Evolutionary conservation across 305 asterid species (phyloP).

Genomic region (Ilex paraguariensis): DNA sequence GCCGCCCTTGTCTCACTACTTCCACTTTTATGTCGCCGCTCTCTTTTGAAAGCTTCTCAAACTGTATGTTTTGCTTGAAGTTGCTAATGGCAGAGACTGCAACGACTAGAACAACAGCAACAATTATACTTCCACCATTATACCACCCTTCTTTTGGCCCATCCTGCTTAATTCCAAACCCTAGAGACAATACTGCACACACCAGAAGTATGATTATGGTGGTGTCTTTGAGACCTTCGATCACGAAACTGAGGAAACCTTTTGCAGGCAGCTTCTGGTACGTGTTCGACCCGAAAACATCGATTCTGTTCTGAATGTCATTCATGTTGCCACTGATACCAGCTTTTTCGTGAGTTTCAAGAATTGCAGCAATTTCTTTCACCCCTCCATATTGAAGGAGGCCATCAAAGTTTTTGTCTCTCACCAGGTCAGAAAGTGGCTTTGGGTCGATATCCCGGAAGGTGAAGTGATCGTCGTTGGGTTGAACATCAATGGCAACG

Average conservation of each 20-base stretch:
- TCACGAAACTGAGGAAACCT: no score
- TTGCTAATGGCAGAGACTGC: slow-evolving; percentile 4
- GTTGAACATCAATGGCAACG: no score
- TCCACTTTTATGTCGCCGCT: slow-evolving; percentile 22
- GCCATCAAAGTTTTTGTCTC: slow-evolving; percentile 5
- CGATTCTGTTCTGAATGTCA: slow-evolving; percentile 5
- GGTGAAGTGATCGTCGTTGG: background rate
- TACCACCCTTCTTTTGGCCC: slow-evolving; percentile 38
- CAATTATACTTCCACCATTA: slow-evolving; percentile 36
- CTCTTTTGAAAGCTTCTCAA: slow-evolving; percentile 18
- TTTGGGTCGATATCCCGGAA: slow-evolving; percentile 4
- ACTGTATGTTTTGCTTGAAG: slow-evolving; percentile 22
- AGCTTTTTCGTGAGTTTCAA: slow-evolving; percentile 1
- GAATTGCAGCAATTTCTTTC: background rate
- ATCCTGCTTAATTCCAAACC: slow-evolving; percentile 28
- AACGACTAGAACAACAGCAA: no score
- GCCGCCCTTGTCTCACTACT: slow-evolving; percentile 24
- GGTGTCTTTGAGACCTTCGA: no score
- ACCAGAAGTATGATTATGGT: background rate
- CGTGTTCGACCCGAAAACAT: slow-evolving; percentile 25
- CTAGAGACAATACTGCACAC: slow-evolving; percentile 30
- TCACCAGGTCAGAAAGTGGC: slow-evolving; percentile 12
- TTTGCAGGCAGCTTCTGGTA: no score
- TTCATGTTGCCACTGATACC: slow-evolving; percentile 9
- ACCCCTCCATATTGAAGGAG: slow-evolving; percentile 13